phyloP scores from a whole-genome alignment of 2,329 filamentous ascomycete species.

The Claviceps citrina region DNA sequence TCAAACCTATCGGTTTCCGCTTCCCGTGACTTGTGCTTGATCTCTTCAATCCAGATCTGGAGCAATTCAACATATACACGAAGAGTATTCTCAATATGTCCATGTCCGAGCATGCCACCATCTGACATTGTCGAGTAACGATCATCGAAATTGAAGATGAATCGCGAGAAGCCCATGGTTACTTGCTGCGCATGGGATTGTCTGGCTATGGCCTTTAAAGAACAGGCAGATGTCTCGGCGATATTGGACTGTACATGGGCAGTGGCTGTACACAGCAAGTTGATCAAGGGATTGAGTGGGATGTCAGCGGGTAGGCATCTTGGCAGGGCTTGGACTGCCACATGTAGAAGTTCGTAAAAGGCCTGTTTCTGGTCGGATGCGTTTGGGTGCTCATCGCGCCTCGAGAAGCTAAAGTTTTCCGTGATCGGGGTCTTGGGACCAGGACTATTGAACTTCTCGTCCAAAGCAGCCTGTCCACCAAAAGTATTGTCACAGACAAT shows the following conservation, averaged over 20 bases:
- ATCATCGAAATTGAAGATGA: slow-evolving; percentile 98
- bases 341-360: slow-evolving; percentile 89
- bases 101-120: slow-evolving; percentile 84
- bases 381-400: slow-evolving; percentile 61
- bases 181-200: slow-evolving; percentile 91
- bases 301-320: slow-evolving; percentile 86
- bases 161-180: slow-evolving; percentile 87
- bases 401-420: slow-evolving; percentile 81
- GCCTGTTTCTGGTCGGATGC: slow-evolving; percentile 74
- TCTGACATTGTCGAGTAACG: slow-evolving; percentile 96
- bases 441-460: slow-evolving; percentile 81
- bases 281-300: slow-evolving; percentile 84
- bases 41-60: slow-evolving; percentile 95
- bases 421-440: slow-evolving; percentile 89
- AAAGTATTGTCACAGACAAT: slow-evolving; percentile 95
- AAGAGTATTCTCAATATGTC: slow-evolving; percentile 87
- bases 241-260: slow-evolving; percentile 90
- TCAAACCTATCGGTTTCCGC: slow-evolving; percentile 51
- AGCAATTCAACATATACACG: slow-evolving; percentile 85
- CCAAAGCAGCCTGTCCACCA: slow-evolving; percentile 83
- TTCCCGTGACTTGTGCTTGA: slow-evolving; percentile 70
- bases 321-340: slow-evolving; percentile 86
- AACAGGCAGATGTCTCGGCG: slow-evolving; percentile 79
- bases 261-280: slow-evolving; percentile 87
- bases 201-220: slow-evolving; percentile 83